phyloP scores from a whole-genome alignment of 495 filamentous ascomycete genomes.

The Aspergillus carlsbadensis region DNA sequence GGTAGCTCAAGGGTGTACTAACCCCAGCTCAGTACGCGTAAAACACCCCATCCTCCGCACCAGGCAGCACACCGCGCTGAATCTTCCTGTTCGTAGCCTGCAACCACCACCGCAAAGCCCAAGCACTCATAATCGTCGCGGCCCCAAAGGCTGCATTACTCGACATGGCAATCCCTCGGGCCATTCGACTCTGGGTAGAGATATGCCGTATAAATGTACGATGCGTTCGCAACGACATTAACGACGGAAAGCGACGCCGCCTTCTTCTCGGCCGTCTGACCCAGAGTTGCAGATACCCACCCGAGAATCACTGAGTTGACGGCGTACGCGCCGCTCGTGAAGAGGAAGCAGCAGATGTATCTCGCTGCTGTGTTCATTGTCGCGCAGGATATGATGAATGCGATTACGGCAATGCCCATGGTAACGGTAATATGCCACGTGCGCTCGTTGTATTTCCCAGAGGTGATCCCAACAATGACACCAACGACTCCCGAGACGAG shows the following conservation, averaged over 20 bases:
- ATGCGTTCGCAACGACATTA: slow-evolving; percentile 13
- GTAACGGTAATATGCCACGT: slow-evolving; percentile 41
- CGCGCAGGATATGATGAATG: slow-evolving; percentile 43
- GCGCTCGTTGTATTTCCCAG: slow-evolving; percentile 45
- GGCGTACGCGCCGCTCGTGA: slow-evolving; percentile 42
- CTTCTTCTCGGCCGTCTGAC: slow-evolving; percentile 48
- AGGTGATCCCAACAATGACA: slow-evolving; percentile 40
- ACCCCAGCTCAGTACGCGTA: slow-evolving; percentile 2
- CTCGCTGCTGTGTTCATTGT: slow-evolving; percentile 45
- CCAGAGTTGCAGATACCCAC: slow-evolving; percentile 54
- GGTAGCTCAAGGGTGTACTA: too few species aligned
- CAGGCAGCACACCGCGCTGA: neutral
- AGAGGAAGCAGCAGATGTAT: slow-evolving; percentile 53
- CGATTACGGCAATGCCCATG: slow-evolving; percentile 37
- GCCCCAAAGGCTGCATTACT: neutral
- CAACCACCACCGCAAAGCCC: neutral
- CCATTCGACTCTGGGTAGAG: slow-evolving; percentile 13
- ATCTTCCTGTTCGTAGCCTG: neutral
- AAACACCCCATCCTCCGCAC: neutral
- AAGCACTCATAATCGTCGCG: neutral
- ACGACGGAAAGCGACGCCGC: slow-evolving; percentile 11
- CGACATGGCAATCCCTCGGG: slow-evolving; percentile 6
- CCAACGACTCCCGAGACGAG: slow-evolving; percentile 42
- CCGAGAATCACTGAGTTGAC: slow-evolving; percentile 51
- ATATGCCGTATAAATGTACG: slow-evolving; percentile 13